phyloP scores from a whole-genome alignment of 1,284 basidiomycete genomes.

The Athelia psychrophila region DNA sequence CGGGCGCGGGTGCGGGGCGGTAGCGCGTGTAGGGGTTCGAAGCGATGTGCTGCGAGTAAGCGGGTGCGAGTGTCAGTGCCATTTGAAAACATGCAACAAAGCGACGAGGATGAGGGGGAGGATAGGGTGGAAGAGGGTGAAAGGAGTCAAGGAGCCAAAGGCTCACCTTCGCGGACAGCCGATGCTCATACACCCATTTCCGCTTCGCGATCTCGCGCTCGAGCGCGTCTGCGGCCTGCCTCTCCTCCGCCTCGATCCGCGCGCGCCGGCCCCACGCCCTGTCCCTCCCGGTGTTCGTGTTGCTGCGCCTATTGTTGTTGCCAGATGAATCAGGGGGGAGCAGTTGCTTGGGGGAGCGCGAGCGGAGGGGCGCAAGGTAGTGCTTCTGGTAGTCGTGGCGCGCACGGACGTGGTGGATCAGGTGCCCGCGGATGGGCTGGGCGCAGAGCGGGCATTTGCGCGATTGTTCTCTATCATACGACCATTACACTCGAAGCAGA shows the following conservation, averaged over 20 bases:
- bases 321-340: conserved; percentile 22
- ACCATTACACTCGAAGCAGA: conserved; percentile 80
- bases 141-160: too few species aligned
- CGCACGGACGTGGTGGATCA: conserved; percentile 79
- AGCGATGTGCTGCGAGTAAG: conserved; percentile 79
- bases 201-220: conserved; percentile 60
- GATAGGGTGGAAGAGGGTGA: not conserved
- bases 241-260: conserved; percentile 45
- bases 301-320: conserved; percentile 14
- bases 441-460: conserved; percentile 82
- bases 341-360: conserved; percentile 50
- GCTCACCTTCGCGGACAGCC: conserved; percentile 78
- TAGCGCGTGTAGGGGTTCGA: conserved; percentile 82
- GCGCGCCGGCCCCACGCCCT: conserved; percentile 58
- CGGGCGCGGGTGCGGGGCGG: conserved; percentile 76
- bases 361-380: too few species aligned
- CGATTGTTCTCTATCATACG: conserved; percentile 71
- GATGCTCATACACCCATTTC: conserved; percentile 68
- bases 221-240: conserved; percentile 57
- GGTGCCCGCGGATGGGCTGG: conserved; percentile 67
- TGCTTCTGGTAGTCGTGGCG: conserved; percentile 80
- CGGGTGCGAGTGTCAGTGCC: conserved; percentile 1
- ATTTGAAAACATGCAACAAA: not conserved
- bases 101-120: not conserved
- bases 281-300: conserved; percentile 36